Conservation (phyloP, 192 early-diverging fungal genomes). For the Anaeromyces robustus region DNA sequence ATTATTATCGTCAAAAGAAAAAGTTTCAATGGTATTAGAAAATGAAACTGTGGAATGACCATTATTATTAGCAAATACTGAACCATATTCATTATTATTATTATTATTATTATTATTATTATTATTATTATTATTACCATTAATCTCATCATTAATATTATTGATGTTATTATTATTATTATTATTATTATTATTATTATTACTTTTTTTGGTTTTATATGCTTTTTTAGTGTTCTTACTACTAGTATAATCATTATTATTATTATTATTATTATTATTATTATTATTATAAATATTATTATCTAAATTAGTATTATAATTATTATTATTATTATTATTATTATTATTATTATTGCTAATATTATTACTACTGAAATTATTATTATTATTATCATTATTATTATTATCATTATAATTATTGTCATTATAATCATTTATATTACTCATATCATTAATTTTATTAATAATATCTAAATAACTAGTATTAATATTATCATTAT, state of each 20-base stretch:
- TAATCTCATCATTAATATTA: not conserved
- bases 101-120: not conserved
- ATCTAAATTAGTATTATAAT: not conserved
- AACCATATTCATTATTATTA: not conserved
- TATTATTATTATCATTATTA: not conserved
- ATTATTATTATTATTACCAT: not conserved
- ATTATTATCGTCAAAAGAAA: not conserved
- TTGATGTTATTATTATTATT: not conserved
- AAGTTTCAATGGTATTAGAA: not conserved
- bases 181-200: not conserved
- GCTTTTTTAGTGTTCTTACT: not conserved
- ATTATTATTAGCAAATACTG: too few species aligned
- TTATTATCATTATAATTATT: not conserved
- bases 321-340: not conserved
- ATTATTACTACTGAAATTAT: not conserved
- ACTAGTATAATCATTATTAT: not conserved
- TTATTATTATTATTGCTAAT: not conserved
- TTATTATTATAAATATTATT: not conserved
- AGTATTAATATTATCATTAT: not conserved
- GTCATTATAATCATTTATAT: not conserved
- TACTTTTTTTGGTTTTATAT: too few species aligned
- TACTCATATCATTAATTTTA: not conserved
- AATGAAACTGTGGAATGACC: too few species aligned
- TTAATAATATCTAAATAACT: not conserved
- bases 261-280: not conserved